Evolutionary conservation across 2,329 filamentous ascomycete species (phyloP), one percentile per base, ranked within the genome.

Genomic region (Beauveria asiatica): DNA sequence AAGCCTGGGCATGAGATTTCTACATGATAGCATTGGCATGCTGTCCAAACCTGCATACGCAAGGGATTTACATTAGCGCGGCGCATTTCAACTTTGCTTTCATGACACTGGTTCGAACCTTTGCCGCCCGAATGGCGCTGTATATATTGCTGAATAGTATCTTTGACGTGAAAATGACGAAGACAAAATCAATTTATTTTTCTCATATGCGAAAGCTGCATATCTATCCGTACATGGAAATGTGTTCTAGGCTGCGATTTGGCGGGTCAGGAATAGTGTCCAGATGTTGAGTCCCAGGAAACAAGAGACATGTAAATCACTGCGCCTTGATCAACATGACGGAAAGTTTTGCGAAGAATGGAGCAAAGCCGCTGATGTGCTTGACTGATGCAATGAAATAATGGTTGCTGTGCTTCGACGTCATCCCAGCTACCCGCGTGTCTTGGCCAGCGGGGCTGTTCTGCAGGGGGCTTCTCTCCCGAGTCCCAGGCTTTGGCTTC

Each of bases 1-100:
- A 74, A 72, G 65, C 69, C 73, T n/a, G 74, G 72, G 3, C 73
- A 75, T 57, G 72, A 73, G 61, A 70, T 75, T 57, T 51, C 62
- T 19, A 63, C 65, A 23, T 74, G 61, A 70, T 16, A 27, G 33
- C 51, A 33, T 27, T 9, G 13, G 10, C 27, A 44, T 30, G 19
- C 25, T 30, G 6, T 19, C 3, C 5, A 19, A 45, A 54, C 61
- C 50, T 55, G 45, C 51, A 33, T 55, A 50, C 33, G 39, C 21
- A 44, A n/a, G n/a, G 23, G 23, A 55, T 55, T 60, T 42, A 16
- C 23, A 49, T 60, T 61, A 61, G 59, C 59, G 59, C 25, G 59
- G 59, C 59, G 59, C 52, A 56, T 51, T 39, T 51, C 33, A 23
- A 56, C 45, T 57, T 45, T 45, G 11, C 42, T 50, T 44, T 50